Evolutionary conservation across 1,284 basidiomycete genomes (phyloP), one percentile per base, ranked within the genome.

Genomic region (Schizophyllum amplum): DNA sequence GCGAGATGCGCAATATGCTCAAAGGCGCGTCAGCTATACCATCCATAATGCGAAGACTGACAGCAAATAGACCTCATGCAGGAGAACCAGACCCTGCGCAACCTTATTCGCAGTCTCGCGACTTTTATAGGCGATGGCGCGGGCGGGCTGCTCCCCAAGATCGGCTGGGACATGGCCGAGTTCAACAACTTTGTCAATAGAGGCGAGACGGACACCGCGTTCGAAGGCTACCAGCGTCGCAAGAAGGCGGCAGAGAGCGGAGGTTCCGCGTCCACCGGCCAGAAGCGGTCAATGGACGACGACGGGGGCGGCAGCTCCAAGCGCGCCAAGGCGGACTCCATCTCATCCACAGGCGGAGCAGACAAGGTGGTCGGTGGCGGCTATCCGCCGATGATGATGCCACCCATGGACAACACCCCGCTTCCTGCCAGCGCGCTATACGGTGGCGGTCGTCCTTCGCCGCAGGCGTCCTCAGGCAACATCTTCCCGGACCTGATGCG

Each of bases 131-230:
- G 90, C 9, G 92, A 94, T 54, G 93, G 92, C 59, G 76, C 83
- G 51, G 88, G 83, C 55, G 83, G 92, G 52, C 68, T 93, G 64
- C 68, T 94, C 60, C 79, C 87, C 23, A 87, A 90, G 63, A 78
- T 94, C 4, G 91, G 92, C 11, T 91, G 84, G 86, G 78, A 87
- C 56, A 64, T 83, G 61, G 74, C 80, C 54, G 87, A 90, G 65
- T 92, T 94, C 66, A 85, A 90, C 62, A 83, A 82, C 52, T 89
- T 87, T 62, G 75, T 93, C 60, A 91, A 89, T 70, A 84, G 85
- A 64, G 83, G 88, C 1, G 92, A 95, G 71, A 93, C 92, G 0
- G 92, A 95, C 68, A 93, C 92, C 0, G 92, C 92, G 24, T 92
- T 87, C 78, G 92, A 94, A 67, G 87, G 90, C 52, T 94, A 88